Base-by-base conservation (phyloP, 371 early-diverging fungal genomes). In the Mucor ambiguus region DNA sequence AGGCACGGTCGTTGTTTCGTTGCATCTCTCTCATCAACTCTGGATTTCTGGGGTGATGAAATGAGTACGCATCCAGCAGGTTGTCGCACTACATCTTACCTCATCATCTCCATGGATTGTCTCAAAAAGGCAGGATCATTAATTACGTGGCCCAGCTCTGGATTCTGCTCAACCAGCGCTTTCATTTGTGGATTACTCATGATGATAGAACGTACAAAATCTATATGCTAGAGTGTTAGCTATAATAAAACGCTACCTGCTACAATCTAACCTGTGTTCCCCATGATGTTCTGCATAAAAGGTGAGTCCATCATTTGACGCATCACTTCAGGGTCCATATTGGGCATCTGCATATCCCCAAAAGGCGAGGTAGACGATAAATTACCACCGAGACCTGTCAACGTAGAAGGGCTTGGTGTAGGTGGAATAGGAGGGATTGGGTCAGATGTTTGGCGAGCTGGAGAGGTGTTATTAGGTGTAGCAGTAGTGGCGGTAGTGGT, bases 1-100 rank as follows among this genome's bases (percentile, higher is more conserved):
- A 77, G 24, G 92, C 93, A 35, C 93, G 89, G 72, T 95, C 95
- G 69, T 93, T 92, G 77, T 92, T 93, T 71, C 94, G 77, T 76
- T 89, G 83, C 76, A 92, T 88, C 71, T 95, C 92, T 61, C 88
- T 83, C 92, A 93, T 90, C 62, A 92, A 78, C 62, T 85, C 87
- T 8, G 95, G 95, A 61, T 94, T 93, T 71, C 90, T 81, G 69
- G 4, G 33, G 33, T n/a, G 33, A 4, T 33, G 33, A 9, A 32
- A 29, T 37, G 11, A 37, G 16, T 37, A 37, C 1, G 1, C 37
- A 14, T 37, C 37, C 11, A 37, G 4, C 37, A 37, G 16, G 37
- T 5, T 37, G 16, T 37, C 37, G 37, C 37, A 37, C 16, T 37
- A 14, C 14, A 37, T 14, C 6, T 11, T 70, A 83, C 84, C 81